Evolutionary conservation across 331 rosid species (phyloP), one percentile per base, ranked within the genome.

Genomic region (Cydonia oblonga): DNA sequence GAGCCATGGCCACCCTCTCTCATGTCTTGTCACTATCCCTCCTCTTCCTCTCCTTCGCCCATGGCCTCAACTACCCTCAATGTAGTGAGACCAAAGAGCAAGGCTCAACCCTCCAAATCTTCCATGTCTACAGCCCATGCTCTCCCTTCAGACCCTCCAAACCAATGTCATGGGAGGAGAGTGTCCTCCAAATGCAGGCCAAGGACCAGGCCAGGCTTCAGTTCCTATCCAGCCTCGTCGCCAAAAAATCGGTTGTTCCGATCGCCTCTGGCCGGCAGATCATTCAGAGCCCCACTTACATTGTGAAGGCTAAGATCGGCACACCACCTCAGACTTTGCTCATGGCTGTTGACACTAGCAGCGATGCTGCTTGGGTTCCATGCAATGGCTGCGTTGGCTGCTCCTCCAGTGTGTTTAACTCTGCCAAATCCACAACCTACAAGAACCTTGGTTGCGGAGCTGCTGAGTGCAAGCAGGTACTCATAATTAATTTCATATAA

Each of bases 321-420:
- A 89, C 96, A 1, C 99, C 99, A 0, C 67, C 93, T 38, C 99
- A 90, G 80, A 91, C 86, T 18, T 38, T 95, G 69, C 91, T 95
- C n/a, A 0, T 95, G 84, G 97, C 99, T 54, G 69, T 95, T 69
- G 99, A 95, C 24, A 95, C 96, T 5, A 91, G 91, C 81, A 95
- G 71, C 58, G 99, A 95, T 75, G 90, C 85, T 44, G 96, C 97
- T 2, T 95, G 97, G 99, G 53, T 91, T 9, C 99, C 99, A 53
- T 95, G 97, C 24, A 42, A 75, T 8, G 96, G 88, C 42, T 95
- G 99, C 61, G 51, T 83, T 12, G 99, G 99, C 35, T 95, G 99
- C 77, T 72, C 96, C 0, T 53, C 86, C 3, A 51, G 71, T 6
- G 74, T 74, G 5, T 95, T 89, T 65, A 40, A 87, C 26, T 84